Base-by-base conservation (phyloP, 164 flowering plant species). In the Aristolochia fimbriata region DNA sequence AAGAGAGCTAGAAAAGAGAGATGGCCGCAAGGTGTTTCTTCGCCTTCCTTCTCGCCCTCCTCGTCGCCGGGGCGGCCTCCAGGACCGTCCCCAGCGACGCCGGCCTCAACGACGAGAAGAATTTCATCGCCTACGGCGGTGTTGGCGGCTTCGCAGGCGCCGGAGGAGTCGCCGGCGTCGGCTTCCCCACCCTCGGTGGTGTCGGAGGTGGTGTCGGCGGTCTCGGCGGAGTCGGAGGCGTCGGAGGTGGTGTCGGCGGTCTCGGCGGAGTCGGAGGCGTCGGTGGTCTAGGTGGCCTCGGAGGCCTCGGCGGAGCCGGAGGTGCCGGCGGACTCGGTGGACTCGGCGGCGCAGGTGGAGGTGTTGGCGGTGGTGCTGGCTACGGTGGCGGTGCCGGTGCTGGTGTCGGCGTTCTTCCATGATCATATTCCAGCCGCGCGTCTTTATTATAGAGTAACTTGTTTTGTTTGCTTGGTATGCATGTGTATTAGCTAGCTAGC, bases 31-130 rank as follows among this genome's bases (percentile, higher is more conserved):
- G 52, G 54, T 24, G 24, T 54, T 47, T 15, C 3, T 47, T 15
- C 20, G 17, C 47, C 41, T 25, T 47, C 19, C 45, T 60, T 30
- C 7, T 49, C 17, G 51, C 62, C 17, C 31, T 60, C 3, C 21
- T 60, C 19, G 62, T 60, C 21, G 54, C 25, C 9, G 31, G 23
- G 15, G 62, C 37, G 31, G n/a, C 17, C 22, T 15, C 33, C 27
- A 48, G 62, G 62, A 30, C 48, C 15, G 37, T 60, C 41, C 62
- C 62, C 13, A 60, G 62, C 16, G 62, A 60, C 30, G 62, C 52
- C 16, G 62, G 62, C 6, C 53, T 60, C 22, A 60, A 30, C 20
- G 62, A 60, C 52, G 53, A 60, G 53, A 60, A 60, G 62, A 60
- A 60, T 55, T 60, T 60, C 62, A 27, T 60, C 15, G 51, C 49